Evolutionary conservation across 2,329 filamentous ascomycete species (phyloP).

Genomic region (Stagonosporopsis tanaceti): DNA sequence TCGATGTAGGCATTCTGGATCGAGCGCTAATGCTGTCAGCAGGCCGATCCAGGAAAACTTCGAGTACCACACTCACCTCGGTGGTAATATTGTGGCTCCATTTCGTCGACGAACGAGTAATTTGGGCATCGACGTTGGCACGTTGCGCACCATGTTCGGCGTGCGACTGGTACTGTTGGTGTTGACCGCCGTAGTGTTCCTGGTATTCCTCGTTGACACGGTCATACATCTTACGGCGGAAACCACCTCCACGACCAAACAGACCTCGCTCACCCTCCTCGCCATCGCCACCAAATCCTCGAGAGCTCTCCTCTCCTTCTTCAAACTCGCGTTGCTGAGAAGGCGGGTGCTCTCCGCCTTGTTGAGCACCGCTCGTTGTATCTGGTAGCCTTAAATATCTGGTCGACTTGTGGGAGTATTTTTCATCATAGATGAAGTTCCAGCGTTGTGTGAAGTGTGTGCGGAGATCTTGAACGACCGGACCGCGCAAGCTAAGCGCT

Average conservation of each 20-base stretch:
- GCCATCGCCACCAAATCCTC: constrained; percentile 46
- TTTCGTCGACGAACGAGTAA: constrained; percentile 54
- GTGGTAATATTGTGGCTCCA: constrained; percentile 68
- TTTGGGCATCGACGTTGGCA: constrained; percentile 45
- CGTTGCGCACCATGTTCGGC: constrained; percentile 41
- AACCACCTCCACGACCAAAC: constrained; percentile 36
- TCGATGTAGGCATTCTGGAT: constrained; percentile 86
- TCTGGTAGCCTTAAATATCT: constrained; percentile 55
- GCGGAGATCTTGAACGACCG: constrained; percentile 76
- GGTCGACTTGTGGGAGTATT: constrained; percentile 70
- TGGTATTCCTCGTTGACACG: constrained; percentile 38
- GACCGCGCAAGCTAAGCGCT: constrained; percentile 76
- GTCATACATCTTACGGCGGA: constrained; percentile 41
- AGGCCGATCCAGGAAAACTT: neutral
- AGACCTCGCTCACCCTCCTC: constrained; percentile 45
- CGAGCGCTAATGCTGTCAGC: constrained; percentile 65
- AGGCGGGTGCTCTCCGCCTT: constrained; percentile 54
- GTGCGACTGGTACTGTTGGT: constrained; percentile 36
- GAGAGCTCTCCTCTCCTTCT: constrained; percentile 47
- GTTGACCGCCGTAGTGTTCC: constrained; percentile 33
- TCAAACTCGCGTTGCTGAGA: constrained; percentile 43
- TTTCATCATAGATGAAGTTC: constrained; percentile 89
- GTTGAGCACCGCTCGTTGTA: constrained; percentile 41
- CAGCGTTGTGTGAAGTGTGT: constrained; percentile 85
- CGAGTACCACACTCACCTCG: constrained; percentile 55